Percentiles rank a stretch among this genome's conserved stretches.
These are phyloP conservation scores for Fusarium buxicola DNA, from an alignment of 2,329 filamentous ascomycete species.

Conservation along the genomic window DNA sequence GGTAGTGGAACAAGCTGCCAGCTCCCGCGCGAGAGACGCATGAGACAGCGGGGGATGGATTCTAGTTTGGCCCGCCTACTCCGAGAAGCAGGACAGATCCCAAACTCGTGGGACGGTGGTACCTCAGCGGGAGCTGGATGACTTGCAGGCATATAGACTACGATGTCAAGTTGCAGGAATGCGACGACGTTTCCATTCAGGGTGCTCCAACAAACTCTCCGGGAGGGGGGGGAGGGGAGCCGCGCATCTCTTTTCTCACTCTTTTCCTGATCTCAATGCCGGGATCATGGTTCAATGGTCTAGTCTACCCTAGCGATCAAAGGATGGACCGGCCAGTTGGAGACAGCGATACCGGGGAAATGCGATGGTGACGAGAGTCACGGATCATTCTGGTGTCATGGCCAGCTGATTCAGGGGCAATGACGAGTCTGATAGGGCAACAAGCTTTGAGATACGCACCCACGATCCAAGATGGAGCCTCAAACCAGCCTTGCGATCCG, in stretches of 20 bases:
- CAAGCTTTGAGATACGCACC: slow-evolving; percentile 6
- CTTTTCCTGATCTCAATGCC: slow-evolving; percentile 32
- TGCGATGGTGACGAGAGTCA: slow-evolving; percentile 30
- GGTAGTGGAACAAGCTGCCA: slow-evolving; percentile 14
- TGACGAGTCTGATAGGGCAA: slow-evolving; percentile 33
- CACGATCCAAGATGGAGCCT: slow-evolving; percentile 33
- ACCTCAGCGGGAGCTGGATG: slow-evolving; percentile 38
- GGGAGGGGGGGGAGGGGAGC: not conserved
- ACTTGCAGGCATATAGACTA: slow-evolving; percentile 44
- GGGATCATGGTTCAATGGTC: slow-evolving; percentile 31
- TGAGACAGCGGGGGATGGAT: slow-evolving; percentile 12
- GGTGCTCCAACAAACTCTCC: slow-evolving; percentile 17
- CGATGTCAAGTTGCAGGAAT: slow-evolving; percentile 38
- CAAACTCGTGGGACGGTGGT: slow-evolving; percentile 34
- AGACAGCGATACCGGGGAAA: slow-evolving; percentile 29
- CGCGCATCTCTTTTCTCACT: not conserved
- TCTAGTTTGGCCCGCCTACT: slow-evolving; percentile 7
- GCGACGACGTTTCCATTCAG: slow-evolving; percentile 33
- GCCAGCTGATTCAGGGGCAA: slow-evolving; percentile 26
- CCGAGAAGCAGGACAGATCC: slow-evolving; percentile 25
- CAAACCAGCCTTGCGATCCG: slow-evolving; percentile 36
- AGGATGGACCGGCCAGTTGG: slow-evolving; percentile 32
- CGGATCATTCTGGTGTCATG: slow-evolving; percentile 21
- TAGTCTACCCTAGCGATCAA: slow-evolving; percentile 38
- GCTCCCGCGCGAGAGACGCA: slow-evolving; percentile 22